Base-by-base conservation (phyloP, 192 early-diverging fungal species). In the Gryganskiella cystojenkinii region DNA sequence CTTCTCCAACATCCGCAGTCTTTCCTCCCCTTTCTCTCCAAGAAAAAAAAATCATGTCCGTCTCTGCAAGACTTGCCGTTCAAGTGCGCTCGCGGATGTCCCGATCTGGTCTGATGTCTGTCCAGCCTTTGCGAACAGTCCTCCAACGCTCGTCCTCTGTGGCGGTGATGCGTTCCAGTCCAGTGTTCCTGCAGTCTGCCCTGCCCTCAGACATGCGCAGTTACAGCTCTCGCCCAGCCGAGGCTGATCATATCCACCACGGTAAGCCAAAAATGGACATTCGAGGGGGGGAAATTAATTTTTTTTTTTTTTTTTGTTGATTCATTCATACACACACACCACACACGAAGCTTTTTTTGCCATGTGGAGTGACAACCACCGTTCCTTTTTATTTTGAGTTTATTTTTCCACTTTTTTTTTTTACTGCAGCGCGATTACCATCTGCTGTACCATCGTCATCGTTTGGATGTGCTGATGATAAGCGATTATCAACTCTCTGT, bases 161-260 rank as follows among this genome's bases (percentile, higher is more conserved):
- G 45, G 52, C 34, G 13, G 63, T 44, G 40, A 56, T 66, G 34
- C 55, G 50, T 27, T 24, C 15, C 28, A 31, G 47, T 42, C 40
- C 43, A 25, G 40, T 47, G n/a, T n/a, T 60, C n/a, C 50, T 5
- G 30, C 59, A 55, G 28, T n/a, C n/a, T 2, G 55, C n/a, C 55
- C 9, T 31, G 47, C 47, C 47, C 19, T 6, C 47, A 14, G 47
- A 58, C 53, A 56, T 67, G 72, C 75, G 75, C 67, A 66, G 62
- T 11, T 79, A 79, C 58, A 79, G 75, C 58, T 44, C 54, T 35
- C 53, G 75, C 3, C 75, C 75, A 65, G 75, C 75, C 51, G 75
- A 79, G 3, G 57, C 52, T 19, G 65, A 59, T 70, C 45, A 40
- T 40, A 13, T 31, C 46, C 67, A 55, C 13, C 60, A 67, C 64